phyloP scores from a whole-genome alignment of 306 rosid genomes.

The Carpinus fangiana region DNA sequence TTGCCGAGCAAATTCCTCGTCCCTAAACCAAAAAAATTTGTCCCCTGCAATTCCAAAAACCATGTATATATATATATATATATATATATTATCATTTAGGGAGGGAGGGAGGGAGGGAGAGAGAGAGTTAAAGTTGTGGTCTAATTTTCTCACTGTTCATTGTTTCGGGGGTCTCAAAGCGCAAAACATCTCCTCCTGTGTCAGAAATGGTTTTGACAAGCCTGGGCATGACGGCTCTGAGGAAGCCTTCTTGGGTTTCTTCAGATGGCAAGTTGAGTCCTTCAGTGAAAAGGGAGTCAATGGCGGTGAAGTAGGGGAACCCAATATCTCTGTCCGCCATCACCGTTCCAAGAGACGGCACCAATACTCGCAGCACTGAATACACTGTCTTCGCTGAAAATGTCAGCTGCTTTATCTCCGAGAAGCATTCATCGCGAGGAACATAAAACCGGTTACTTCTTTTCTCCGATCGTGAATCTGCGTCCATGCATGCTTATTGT shows the following conservation, averaged over 20 bases:
- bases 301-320: slow-evolving; percentile 48
- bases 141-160: slow-evolving; percentile 29
- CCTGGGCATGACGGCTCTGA: slow-evolving; percentile 29
- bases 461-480: slow-evolving; percentile 51
- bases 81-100: not conserved
- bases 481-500: not conserved
- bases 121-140: too few relatives aligned
- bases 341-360: slow-evolving; percentile 37
- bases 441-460: slow-evolving; percentile 46
- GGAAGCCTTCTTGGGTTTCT: slow-evolving; percentile 3
- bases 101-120: not conserved
- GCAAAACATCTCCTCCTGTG: slow-evolving; percentile 19
- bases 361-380: slow-evolving; percentile 48
- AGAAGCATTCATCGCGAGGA: slow-evolving; percentile 68
- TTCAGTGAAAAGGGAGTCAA: slow-evolving; percentile 48
- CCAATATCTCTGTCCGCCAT: slow-evolving; percentile 30
- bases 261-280: slow-evolving; percentile 34
- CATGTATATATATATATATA: too few relatives aligned
- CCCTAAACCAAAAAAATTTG: slow-evolving; percentile 78
- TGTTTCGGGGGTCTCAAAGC: slow-evolving; percentile 54
- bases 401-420: slow-evolving; percentile 49
- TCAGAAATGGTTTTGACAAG: slow-evolving; percentile 33
- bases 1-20: slow-evolving; percentile 59
- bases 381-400: slow-evolving; percentile 36
- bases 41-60: slow-evolving; percentile 51